phyloP scores from a whole-genome alignment of 495 filamentous ascomycete species.

The Hypoxylon perforatum region DNA sequence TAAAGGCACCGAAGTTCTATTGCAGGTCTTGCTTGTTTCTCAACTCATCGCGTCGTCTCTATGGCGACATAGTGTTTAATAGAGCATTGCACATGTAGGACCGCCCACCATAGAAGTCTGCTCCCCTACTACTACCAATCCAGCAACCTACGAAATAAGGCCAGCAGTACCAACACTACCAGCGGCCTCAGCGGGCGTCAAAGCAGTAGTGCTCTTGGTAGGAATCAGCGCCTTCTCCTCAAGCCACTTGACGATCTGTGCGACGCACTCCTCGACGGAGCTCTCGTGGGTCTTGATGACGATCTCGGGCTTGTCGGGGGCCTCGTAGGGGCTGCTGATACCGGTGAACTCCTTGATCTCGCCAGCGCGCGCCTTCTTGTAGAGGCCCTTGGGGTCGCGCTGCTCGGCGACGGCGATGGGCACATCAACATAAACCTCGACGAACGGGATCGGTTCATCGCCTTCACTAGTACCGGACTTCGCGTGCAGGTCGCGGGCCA shows the following conservation, averaged over 20 bases:
- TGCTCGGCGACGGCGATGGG: constrained; percentile 90
- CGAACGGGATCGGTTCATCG: constrained; percentile 78
- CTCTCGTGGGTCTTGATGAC: constrained; percentile 80
- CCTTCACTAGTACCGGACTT: constrained; percentile 51
- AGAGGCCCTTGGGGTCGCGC: constrained; percentile 95
- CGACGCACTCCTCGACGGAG: constrained; percentile 86
- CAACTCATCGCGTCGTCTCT: constrained; percentile 1
- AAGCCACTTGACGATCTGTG: constrained; percentile 82
- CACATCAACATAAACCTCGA: constrained; percentile 93
- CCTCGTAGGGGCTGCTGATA: constrained; percentile 93
- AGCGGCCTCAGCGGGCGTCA: constrained; percentile 28
- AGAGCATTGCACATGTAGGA: constrained; percentile 1
- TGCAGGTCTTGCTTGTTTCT: constrained; percentile 11
- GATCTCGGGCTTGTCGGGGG: constrained; percentile 85
- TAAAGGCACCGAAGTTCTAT: constrained; percentile 18
- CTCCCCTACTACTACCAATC: background rate
- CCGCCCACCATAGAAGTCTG: constrained; percentile 11
- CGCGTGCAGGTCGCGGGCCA: constrained; percentile 80
- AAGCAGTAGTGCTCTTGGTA: constrained; percentile 46
- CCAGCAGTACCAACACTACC: constrained; percentile 16
- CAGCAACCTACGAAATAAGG: constrained; percentile 34
- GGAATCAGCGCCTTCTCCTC: constrained; percentile 61
- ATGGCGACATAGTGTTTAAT: constrained; percentile 2
- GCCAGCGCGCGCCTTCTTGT: constrained; percentile 93
- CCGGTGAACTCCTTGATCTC: constrained; percentile 98